Base-by-base conservation (phyloP, 306 rosid species). In the Cajanus cajan region DNA sequence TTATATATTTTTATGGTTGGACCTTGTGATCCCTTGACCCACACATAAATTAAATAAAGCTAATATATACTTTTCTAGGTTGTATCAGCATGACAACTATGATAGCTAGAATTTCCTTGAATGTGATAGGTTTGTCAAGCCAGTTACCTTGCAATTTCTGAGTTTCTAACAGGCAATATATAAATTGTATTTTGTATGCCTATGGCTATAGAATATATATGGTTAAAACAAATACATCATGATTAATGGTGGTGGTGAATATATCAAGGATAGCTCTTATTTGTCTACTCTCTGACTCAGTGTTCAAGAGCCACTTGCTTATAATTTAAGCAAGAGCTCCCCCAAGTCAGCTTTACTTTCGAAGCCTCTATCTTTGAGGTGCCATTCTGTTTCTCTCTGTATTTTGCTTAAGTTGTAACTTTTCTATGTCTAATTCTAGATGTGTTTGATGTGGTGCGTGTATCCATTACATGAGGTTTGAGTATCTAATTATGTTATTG, bases 301-400 rank as follows among this genome's bases (percentile, higher is more conserved):
- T 10, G 13, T 64, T 62, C 48, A 2, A 52, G 50, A 33, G 75
- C 61, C 24, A 4, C 25, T 73, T 72, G 39, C 45, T 72, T 64
- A 52, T 36, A 33, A 14, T 63, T 25, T 47, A 62, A 79, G 78
- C 76, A 39, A 85, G 22, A 72, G 37, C 22, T 31, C 48, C 47
- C 45, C 71, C 73, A 57, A 21, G 14, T 76, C 73, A 43, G 45
- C 79, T 76, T 79, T 74, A 41, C 28, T 33, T 73, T 41, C 11
- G 39, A 78, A 61, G 39, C 47, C 71, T 59, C 9, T 73, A 41
- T 51, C 51, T 74, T 10, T 78, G 41, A 44, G 69, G 59, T 58
- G 54, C 71, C 39, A 65, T 61, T 71, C 51, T 75, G 43, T 44
- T 34, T 37, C 76, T 80, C 54, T 52, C 24, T 65, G 63, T 24